Percentiles rank a stretch among this genome's conserved stretches.
Evolutionary conservation across 2,329 filamentous ascomycete species (phyloP).

Genomic region (Lasiodiplodia citricola): DNA sequence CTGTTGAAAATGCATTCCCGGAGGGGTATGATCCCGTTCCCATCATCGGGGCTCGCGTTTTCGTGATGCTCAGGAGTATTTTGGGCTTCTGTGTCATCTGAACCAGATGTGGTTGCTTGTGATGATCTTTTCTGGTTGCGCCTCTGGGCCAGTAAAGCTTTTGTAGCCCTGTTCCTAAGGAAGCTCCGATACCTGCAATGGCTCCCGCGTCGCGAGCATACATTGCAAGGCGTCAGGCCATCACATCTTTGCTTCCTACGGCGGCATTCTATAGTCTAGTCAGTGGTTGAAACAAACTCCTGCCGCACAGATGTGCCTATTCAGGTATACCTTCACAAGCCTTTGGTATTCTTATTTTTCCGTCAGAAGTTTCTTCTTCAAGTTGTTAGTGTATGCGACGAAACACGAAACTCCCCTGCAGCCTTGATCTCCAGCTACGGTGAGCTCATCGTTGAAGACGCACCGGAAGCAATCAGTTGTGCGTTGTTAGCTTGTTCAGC

Average conservation of each 20-base stretch:
- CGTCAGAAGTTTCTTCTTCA: neutral
- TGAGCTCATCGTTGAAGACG: neutral
- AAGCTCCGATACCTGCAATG: slow-evolving; percentile 8
- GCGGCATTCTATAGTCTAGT: slow-evolving; percentile 1
- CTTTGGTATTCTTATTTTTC: neutral
- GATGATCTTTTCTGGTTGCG: neutral
- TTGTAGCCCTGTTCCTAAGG: slow-evolving; percentile 1
- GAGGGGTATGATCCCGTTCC: neutral
- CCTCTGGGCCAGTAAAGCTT: neutral
- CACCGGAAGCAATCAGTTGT: neutral
- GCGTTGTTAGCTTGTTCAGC: neutral
- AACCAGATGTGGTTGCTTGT: neutral
- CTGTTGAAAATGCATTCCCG: slow-evolving; percentile 19
- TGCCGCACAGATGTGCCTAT: no score
- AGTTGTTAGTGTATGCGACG: neutral
- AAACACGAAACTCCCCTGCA: neutral
- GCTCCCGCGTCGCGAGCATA: slow-evolving; percentile 1
- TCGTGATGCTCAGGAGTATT: no score
- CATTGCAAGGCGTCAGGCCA: slow-evolving; percentile 16
- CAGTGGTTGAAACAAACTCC: neutral
- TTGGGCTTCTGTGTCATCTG: neutral
- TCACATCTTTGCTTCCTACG: slow-evolving; percentile 23
- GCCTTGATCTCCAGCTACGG: no score
- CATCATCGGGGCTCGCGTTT: neutral
- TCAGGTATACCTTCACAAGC: slow-evolving; percentile 11